Conservation (phyloP, 441 rosid genomes). For the Francoa sonchifolia region DNA sequence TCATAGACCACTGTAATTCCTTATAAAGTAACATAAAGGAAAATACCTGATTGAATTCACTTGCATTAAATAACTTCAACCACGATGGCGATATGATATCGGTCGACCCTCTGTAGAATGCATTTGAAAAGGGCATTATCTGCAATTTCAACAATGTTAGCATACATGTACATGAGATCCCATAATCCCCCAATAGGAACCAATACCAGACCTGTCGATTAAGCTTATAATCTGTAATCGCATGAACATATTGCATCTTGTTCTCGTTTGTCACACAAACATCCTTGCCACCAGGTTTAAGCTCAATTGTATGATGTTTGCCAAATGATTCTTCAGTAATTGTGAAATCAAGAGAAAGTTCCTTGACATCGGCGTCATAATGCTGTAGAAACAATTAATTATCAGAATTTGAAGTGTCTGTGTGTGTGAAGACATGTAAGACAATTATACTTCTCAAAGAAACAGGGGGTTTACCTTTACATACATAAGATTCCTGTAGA, state of each 20-base stretch:
- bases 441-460: too few relatives aligned
- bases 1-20: too few relatives aligned
- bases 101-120: constrained; percentile 82
- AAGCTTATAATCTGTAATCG: constrained; percentile 95
- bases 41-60: constrained; percentile 92
- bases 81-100: constrained; percentile 87
- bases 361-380: constrained; percentile 81
- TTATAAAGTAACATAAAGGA: too few relatives aligned
- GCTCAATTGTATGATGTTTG: constrained; percentile 57
- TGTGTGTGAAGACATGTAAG: too few relatives aligned
- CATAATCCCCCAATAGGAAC: constrained; percentile 8
- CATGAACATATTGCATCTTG: constrained; percentile 98
- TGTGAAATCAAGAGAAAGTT: constrained; percentile 86
- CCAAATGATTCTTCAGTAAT: constrained; percentile 87
- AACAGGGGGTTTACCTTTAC: constrained; percentile 66
- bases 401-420: constrained; percentile 5
- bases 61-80: constrained; percentile 88
- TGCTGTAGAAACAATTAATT: constrained; percentile 36
- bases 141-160: constrained; percentile 28
- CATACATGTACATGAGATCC: constrained; percentile 6
- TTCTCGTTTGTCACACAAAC: constrained; percentile 70
- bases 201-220: constrained; percentile 64
- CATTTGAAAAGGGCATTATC: constrained; percentile 92
- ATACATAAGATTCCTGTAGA: constrained; percentile 87
- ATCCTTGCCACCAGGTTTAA: constrained; percentile 86